These are phyloP conservation scores for Byssoonygena ceratinophila DNA, from an alignment of 2,329 filamentous ascomycete species.

Conservation along the genomic window DNA sequence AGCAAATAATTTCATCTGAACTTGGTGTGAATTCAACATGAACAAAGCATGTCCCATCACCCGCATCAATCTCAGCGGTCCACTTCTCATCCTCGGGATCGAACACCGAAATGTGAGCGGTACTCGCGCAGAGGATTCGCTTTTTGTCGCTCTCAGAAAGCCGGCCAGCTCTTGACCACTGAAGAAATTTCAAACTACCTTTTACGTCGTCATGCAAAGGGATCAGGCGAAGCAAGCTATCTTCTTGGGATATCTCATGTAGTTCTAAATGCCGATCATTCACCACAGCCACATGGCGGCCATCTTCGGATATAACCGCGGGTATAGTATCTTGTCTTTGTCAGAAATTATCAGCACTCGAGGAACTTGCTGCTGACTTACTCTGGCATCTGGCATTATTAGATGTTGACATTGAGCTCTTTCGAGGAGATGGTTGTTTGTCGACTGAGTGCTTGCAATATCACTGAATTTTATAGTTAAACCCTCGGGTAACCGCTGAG, in stretches of 20 bases:
- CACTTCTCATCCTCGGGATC: slow-evolving; percentile 29
- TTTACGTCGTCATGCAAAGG: slow-evolving; percentile 10
- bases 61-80: slow-evolving; percentile 33
- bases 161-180: slow-evolving; percentile 8
- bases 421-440: background rate
- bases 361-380: background rate
- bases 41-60: slow-evolving; percentile 28
- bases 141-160: slow-evolving; percentile 5
- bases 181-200: slow-evolving; percentile 8
- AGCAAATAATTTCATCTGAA: slow-evolving; percentile 30
- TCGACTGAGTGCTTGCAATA: background rate
- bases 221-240: slow-evolving; percentile 2
- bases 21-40: slow-evolving; percentile 31
- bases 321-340: slow-evolving; percentile 5
- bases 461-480: background rate
- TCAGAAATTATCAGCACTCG: background rate
- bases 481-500: background rate
- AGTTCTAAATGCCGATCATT: slow-evolving; percentile 8
- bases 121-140: slow-evolving; percentile 28
- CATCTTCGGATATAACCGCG: slow-evolving; percentile 7
- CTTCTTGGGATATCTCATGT: background rate
- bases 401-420: background rate
- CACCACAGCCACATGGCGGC: slow-evolving; percentile 11
- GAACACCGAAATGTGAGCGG: slow-evolving; percentile 29
- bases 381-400: background rate